Evolutionary conservation across 2,329 filamentous ascomycete species (phyloP).

Genomic region (Parascedosporium putredinis): DNA sequence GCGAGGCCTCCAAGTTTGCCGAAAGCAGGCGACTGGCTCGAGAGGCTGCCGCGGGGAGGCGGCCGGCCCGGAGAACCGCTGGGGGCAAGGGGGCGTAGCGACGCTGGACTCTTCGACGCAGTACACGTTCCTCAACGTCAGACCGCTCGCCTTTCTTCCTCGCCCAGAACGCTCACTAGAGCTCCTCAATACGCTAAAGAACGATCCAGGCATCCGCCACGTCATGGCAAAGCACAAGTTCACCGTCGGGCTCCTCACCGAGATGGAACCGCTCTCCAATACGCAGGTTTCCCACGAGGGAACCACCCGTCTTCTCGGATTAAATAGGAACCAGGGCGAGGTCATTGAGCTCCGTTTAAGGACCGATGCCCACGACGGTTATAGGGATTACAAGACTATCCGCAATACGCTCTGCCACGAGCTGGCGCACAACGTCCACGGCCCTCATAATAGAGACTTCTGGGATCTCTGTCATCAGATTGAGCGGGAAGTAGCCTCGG

Average conservation of each 20-base stretch:
- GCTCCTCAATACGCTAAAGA: slow-evolving; percentile 65
- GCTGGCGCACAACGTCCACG: slow-evolving; percentile 81
- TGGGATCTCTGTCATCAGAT: slow-evolving; percentile 84
- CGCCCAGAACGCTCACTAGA: slow-evolving; percentile 58
- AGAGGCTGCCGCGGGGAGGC: slow-evolving; percentile 11
- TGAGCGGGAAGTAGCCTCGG: slow-evolving; percentile 69
- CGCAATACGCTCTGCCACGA: slow-evolving; percentile 91
- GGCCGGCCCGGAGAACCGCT: slow-evolving; percentile 15
- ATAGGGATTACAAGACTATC: slow-evolving; percentile 85
- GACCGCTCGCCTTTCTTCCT: slow-evolving; percentile 68
- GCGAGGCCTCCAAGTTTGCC: slow-evolving; percentile 4
- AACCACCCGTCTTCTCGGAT: slow-evolving; percentile 64
- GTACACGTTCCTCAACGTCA: slow-evolving; percentile 75
- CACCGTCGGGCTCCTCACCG: slow-evolving; percentile 74
- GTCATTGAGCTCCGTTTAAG: slow-evolving; percentile 82
- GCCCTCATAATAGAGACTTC: slow-evolving; percentile 75
- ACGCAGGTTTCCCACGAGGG: slow-evolving; percentile 61
- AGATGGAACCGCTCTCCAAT: slow-evolving; percentile 85
- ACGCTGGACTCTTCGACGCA: slow-evolving; percentile 16
- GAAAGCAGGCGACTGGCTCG: slow-evolving; percentile 11
- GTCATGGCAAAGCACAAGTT: slow-evolving; percentile 81
- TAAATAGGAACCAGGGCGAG: slow-evolving; percentile 82
- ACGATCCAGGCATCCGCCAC: slow-evolving; percentile 75
- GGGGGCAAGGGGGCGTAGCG: not conserved
- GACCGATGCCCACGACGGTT: slow-evolving; percentile 92